These are phyloP conservation scores for Henckelia pumila DNA, from an alignment of 257 asterid genomes.

Conservation along the genomic window DNA sequence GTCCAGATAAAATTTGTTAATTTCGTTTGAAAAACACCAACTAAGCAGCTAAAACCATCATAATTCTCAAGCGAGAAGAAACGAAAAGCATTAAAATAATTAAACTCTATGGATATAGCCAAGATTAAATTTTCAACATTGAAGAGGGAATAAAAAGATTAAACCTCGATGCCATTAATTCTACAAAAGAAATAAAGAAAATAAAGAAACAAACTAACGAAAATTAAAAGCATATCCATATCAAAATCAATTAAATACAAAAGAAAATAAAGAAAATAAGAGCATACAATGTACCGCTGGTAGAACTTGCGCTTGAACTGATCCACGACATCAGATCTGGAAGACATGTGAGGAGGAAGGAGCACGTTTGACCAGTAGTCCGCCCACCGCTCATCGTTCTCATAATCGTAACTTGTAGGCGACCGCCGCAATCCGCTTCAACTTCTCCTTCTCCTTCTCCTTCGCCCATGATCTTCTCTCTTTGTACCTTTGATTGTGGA, in stretches of 20 bases:
- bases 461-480: slow-evolving; percentile 47
- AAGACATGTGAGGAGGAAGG: slow-evolving; percentile 82
- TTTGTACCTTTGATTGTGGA: neutral
- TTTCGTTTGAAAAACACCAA: neutral
- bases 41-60: neutral
- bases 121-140: neutral
- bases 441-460: slow-evolving; percentile 71
- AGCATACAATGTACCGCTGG: slow-evolving; percentile 74
- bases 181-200: too few relatives aligned
- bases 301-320: slow-evolving; percentile 96
- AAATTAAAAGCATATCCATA: neutral
- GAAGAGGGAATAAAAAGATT: neutral
- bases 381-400: slow-evolving; percentile 78
- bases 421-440: slow-evolving; percentile 78
- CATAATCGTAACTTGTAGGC: slow-evolving; percentile 91
- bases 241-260: slow-evolving; percentile 4
- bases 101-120: neutral
- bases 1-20: neutral
- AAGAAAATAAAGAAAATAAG: neutral
- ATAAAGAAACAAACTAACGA: neutral
- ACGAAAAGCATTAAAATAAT: neutral
- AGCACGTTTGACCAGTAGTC: slow-evolving; percentile 94
- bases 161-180: too few relatives aligned
- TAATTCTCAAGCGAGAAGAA: neutral
- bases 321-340: slow-evolving; percentile 72